These are phyloP conservation scores for Phellinidium pouzarii DNA, from an alignment of 1,284 basidiomycete genomes.

Conservation along the genomic window DNA sequence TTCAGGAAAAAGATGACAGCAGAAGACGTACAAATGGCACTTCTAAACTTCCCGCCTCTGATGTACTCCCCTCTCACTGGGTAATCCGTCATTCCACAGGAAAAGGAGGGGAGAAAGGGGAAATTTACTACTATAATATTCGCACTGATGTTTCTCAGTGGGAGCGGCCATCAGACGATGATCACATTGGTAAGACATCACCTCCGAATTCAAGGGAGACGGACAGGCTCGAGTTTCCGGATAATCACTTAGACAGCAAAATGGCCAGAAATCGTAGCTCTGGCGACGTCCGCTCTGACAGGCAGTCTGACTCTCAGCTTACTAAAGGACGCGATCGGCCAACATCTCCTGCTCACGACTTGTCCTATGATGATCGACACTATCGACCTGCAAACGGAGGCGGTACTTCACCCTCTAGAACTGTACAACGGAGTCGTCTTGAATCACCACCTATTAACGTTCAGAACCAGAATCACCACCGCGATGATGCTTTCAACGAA, in stretches of 20 bases:
- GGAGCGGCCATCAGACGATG: slow-evolving; percentile 36
- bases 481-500: background rate
- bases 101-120: slow-evolving; percentile 42
- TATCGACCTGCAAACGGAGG: slow-evolving; percentile 12
- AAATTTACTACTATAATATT: slow-evolving; percentile 53
- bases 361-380: slow-evolving; percentile 13
- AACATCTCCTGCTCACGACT: background rate
- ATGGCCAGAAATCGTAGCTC: background rate
- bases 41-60: slow-evolving; percentile 20
- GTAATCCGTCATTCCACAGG: slow-evolving; percentile 32
- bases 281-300: slow-evolving; percentile 5
- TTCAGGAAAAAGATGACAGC: slow-evolving; percentile 12
- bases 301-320: background rate
- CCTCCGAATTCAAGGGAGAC: slow-evolving; percentile 1
- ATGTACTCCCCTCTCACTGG: slow-evolving; percentile 52
- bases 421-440: background rate
- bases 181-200: slow-evolving; percentile 13
- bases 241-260: slow-evolving; percentile 2
- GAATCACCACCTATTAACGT: background rate
- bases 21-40: slow-evolving; percentile 22
- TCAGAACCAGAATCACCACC: background rate
- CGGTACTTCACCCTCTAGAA: background rate
- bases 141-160: slow-evolving; percentile 55
- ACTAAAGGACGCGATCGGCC: slow-evolving; percentile 2
- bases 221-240: background rate